phyloP scores from a whole-genome alignment of 768 basidiomycete species.

The Lyophyllum semitale region DNA sequence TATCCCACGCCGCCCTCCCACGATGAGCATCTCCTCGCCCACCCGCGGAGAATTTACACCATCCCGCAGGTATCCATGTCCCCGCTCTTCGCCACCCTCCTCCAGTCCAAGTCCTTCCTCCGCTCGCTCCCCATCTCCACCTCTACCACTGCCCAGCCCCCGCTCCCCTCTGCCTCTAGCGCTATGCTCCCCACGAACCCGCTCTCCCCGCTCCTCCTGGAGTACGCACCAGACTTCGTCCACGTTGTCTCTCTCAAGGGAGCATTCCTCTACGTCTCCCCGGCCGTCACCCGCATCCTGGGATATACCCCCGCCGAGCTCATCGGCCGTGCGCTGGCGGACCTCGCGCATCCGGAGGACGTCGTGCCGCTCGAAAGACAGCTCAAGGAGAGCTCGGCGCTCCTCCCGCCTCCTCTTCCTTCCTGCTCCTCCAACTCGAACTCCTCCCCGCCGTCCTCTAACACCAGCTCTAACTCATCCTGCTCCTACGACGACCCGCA shows the following conservation, averaged over 20 bases:
- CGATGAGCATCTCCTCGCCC: slow-evolving; percentile 31
- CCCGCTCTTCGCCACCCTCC: slow-evolving; percentile 49
- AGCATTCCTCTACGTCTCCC: slow-evolving; percentile 88
- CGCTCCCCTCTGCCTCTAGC: slow-evolving; percentile 11
- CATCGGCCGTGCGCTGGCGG: slow-evolving; percentile 73
- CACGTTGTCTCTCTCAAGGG: slow-evolving; percentile 94
- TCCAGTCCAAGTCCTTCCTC: slow-evolving; percentile 49
- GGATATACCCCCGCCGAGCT: slow-evolving; percentile 89
- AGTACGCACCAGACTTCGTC: slow-evolving; percentile 74
- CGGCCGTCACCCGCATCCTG: slow-evolving; percentile 72
- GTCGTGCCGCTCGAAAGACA: slow-evolving; percentile 90
- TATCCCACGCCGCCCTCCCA: slow-evolving; percentile 23
- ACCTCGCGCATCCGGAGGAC: slow-evolving; percentile 88
- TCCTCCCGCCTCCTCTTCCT: no score
- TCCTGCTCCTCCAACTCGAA: not conserved
- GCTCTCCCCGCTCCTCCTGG: slow-evolving; percentile 62
- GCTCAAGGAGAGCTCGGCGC: slow-evolving; percentile 70
- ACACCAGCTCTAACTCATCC: not conserved
- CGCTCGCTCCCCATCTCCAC: slow-evolving; percentile 48
- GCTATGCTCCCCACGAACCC: slow-evolving; percentile 27
- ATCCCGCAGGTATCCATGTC: slow-evolving; percentile 51
- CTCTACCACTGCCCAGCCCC: slow-evolving; percentile 30
- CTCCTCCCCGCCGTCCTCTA: slow-evolving; percentile 17
- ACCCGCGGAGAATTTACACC: slow-evolving; percentile 48
- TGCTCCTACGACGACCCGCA: not conserved